phyloP scores from a whole-genome alignment of 1,284 basidiomycete species.

The Boletus smithii region DNA sequence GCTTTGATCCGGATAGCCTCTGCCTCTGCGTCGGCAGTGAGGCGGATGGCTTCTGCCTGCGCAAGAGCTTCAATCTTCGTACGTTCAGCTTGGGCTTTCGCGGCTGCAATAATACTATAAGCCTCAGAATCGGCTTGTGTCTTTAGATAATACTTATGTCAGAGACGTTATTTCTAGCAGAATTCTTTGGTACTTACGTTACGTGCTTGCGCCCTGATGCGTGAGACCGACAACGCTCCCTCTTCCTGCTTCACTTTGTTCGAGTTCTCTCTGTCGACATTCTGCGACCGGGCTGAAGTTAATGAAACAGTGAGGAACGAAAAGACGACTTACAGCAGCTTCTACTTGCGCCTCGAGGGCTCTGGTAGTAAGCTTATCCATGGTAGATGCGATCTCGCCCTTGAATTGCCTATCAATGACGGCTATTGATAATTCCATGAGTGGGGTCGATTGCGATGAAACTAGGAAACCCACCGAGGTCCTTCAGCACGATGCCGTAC shows the following conservation, averaged over 20 bases:
- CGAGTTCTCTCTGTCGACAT: constrained; percentile 79
- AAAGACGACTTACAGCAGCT: constrained; percentile 55
- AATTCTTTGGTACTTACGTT: constrained; percentile 42
- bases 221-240: constrained; percentile 69
- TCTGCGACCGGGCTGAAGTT: constrained; percentile 37
- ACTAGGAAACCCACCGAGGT: constrained; percentile 50
- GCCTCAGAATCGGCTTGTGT: constrained; percentile 72
- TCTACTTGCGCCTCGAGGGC: constrained; percentile 81
- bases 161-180: constrained; percentile 1
- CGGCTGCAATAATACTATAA: constrained; percentile 66
- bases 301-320: not conserved
- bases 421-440: constrained; percentile 39
- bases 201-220: constrained; percentile 65
- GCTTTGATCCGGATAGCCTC: constrained; percentile 64
- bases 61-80: constrained; percentile 71
- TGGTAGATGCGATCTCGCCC: constrained; percentile 75
- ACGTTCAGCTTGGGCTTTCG: constrained; percentile 69
- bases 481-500: constrained; percentile 76
- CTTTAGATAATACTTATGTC: constrained; percentile 28
- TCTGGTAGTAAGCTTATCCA: constrained; percentile 79
- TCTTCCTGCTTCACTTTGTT: constrained; percentile 83
- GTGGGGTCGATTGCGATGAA: not conserved
- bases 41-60: constrained; percentile 64
- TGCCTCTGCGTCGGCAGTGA: constrained; percentile 72
- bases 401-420: constrained; percentile 83